Evolutionary conservation across 371 early-diverging fungal genomes (phyloP).

Genomic region (Rhizomucor miehei): DNA sequence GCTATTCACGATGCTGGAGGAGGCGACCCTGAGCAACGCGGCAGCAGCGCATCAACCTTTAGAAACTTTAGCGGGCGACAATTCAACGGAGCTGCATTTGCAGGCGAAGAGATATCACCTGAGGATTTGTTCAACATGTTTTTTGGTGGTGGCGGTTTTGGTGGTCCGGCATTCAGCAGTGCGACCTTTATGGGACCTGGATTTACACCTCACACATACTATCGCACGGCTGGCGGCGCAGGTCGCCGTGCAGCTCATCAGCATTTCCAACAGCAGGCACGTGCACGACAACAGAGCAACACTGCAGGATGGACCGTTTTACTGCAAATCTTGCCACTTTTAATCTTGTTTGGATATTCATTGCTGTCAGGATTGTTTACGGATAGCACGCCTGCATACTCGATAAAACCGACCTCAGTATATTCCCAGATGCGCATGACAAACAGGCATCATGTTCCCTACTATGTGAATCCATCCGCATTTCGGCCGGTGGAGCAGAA

Average conservation of each 20-base stretch:
- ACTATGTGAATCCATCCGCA: conserved; percentile 41
- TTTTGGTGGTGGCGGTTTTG: conserved; percentile 67
- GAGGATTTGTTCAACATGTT: conserved; percentile 97
- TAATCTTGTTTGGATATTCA: conserved; percentile 42
- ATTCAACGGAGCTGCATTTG: conserved; percentile 28
- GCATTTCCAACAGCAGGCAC: conserved; percentile 13
- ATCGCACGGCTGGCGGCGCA: conserved; percentile 15
- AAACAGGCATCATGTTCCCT: conserved; percentile 30
- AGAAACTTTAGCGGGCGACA: conserved; percentile 12
- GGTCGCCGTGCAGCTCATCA: conserved; percentile 4
- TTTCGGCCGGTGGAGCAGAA: conserved; percentile 27
- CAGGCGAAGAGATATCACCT: conserved; percentile 81
- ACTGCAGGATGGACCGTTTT: conserved; percentile 29
- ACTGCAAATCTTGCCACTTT: conserved; percentile 38
- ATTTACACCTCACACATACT: conserved; percentile 18
- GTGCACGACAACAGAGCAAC: conserved; percentile 14
- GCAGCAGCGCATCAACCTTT: conserved; percentile 8
- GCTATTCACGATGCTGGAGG: conserved; percentile 87
- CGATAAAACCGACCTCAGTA: conserved; percentile 34
- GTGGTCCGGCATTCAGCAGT: conserved; percentile 42
- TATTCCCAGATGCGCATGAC: conserved; percentile 39
- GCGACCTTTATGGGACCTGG: conserved; percentile 53
- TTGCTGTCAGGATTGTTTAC: conserved; percentile 37
- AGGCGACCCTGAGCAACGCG: conserved; percentile 58
- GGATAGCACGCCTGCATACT: conserved; percentile 35